Conservation (phyloP, 768 basidiomycete genomes). For the Hortiboletus campestris region DNA sequence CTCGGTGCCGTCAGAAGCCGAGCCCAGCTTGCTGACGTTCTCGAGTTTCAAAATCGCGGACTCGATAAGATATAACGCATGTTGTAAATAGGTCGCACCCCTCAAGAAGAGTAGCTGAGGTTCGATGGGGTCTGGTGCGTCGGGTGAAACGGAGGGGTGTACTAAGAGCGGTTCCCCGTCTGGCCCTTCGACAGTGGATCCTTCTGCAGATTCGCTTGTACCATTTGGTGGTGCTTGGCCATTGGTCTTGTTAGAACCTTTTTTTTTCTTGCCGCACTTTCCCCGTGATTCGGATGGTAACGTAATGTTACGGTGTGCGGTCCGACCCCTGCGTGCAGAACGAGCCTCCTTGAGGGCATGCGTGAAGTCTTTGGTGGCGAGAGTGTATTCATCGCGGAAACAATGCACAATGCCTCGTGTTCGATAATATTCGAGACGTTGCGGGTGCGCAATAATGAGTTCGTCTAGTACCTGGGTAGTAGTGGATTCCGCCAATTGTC, state of each 20-base stretch:
- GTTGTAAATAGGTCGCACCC: slow-evolving; percentile 79
- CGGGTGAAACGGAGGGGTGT: slow-evolving; percentile 73
- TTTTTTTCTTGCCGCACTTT: slow-evolving; percentile 56
- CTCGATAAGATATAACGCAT: slow-evolving; percentile 75
- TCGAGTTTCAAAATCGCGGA: slow-evolving; percentile 68
- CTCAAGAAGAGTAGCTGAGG: slow-evolving; percentile 81
- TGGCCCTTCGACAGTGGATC: slow-evolving; percentile 40
- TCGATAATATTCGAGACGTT: slow-evolving; percentile 80
- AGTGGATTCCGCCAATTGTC: slow-evolving; percentile 84
- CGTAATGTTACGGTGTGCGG: slow-evolving; percentile 48
- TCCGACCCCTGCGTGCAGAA: slow-evolving; percentile 61
- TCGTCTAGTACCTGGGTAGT: slow-evolving; percentile 76
- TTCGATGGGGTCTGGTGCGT: slow-evolving; percentile 85
- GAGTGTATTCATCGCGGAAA: slow-evolving; percentile 78
- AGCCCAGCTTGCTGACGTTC: slow-evolving; percentile 55
- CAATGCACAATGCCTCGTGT: slow-evolving; percentile 90
- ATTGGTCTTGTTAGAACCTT: slow-evolving; percentile 44
- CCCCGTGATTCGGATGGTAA: slow-evolving; percentile 37
- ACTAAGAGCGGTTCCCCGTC: slow-evolving; percentile 52
- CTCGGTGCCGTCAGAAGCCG: slow-evolving; percentile 64
- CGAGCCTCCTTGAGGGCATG: slow-evolving; percentile 77
- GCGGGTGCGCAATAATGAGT: slow-evolving; percentile 69
- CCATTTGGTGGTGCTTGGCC: slow-evolving; percentile 71
- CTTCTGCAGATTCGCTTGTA: slow-evolving; percentile 49
- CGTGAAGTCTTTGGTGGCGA: slow-evolving; percentile 80